Base-by-base conservation (phyloP, 2,329 filamentous ascomycete genomes). In the Elsinoe fawcettii region DNA sequence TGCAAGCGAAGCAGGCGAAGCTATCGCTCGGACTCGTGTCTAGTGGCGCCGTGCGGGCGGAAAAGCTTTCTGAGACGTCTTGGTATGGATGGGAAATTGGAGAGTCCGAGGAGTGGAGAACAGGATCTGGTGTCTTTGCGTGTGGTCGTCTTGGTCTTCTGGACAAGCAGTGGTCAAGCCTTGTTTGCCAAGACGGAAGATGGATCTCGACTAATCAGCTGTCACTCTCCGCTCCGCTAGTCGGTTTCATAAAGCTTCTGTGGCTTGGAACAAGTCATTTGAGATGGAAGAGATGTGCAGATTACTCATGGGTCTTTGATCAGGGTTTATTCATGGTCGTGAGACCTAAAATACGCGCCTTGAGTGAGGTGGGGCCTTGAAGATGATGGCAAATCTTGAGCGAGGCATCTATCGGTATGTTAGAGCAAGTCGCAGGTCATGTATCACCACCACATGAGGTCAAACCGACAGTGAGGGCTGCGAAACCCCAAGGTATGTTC, bases 211-310 rank as follows among this genome's bases (percentile, higher is more conserved):
- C 49, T 34, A 53, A 34, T 53, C 49, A 53, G 30, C 25, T 20
- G 16, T 14, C 18, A 25, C 9, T 18, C 20, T 53, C 49, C 49
- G 49, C 49, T 53, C 49, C 49, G 49, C 49, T 53, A 34, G 49
- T 11, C 25, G 25, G 49, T 53, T 53, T 53, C 49, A 39, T 3
- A 53, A 53, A 53, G 49, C 49, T 53, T 53, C 25, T 16, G 49
- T 53, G 49, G 49, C 49, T 37, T 53, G 32, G 34, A 11, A n/a
- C 44, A 49, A 49, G 23, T 49, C 44, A 49, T 30, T 44, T 44
- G 41, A 5, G 5, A 8, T 8, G 8, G 7, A 7, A 43, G 23
- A 47, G 14, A 25, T 47, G 44, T 49, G 44, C 18, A 25, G 14
- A 46, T 46, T 46, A n/a, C 22, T 46, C 20, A 12, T 22, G 41